These are phyloP conservation scores for Colletotrichum chrysophilum DNA, from an alignment of 2,329 filamentous ascomycete species.

Conservation along the genomic window DNA sequence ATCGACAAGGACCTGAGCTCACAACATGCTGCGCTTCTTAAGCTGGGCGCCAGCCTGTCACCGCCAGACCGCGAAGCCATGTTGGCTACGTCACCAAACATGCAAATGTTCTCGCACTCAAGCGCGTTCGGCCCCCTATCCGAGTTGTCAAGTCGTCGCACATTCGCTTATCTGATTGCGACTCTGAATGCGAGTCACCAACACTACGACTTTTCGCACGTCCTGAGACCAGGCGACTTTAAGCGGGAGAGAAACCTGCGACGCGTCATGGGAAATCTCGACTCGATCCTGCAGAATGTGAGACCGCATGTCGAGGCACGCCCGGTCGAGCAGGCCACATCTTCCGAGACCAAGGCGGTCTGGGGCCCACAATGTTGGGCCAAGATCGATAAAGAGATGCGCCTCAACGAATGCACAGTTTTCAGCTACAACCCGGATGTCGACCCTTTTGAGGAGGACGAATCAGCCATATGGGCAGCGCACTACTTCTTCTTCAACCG, in stretches of 20 bases:
- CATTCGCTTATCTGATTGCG: conserved; percentile 94
- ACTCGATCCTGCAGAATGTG: conserved; percentile 86
- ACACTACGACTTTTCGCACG: conserved; percentile 95
- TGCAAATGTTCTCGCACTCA: conserved; percentile 72
- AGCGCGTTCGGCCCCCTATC: conserved; percentile 93
- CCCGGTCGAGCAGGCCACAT: conserved; percentile 45
- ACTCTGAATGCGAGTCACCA: conserved; percentile 91
- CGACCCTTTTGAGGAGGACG: conserved; percentile 90
- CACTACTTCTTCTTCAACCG: conserved; percentile 99
- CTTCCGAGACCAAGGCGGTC: conserved; percentile 51
- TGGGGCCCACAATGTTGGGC: conserved; percentile 95
- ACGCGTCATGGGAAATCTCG: conserved; percentile 84
- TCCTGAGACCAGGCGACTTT: conserved; percentile 89
- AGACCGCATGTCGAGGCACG: conserved; percentile 65
- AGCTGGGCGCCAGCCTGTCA: conserved; percentile 85
- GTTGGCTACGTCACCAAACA: conserved; percentile 67
- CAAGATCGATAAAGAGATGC: conserved; percentile 93
- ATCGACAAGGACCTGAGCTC: conserved; percentile 92
- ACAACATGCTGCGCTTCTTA: conserved; percentile 87
- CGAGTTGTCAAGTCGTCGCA: conserved; percentile 86
- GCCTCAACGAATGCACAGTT: conserved; percentile 83
- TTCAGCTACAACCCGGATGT: conserved; percentile 91
- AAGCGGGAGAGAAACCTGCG: conserved; percentile 81
- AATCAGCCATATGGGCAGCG: conserved; percentile 91
- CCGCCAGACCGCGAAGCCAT: conserved; percentile 79